These are phyloP conservation scores for Fusarium udum DNA, from an alignment of 2,329 filamentous ascomycete species.

Conservation along the genomic window DNA sequence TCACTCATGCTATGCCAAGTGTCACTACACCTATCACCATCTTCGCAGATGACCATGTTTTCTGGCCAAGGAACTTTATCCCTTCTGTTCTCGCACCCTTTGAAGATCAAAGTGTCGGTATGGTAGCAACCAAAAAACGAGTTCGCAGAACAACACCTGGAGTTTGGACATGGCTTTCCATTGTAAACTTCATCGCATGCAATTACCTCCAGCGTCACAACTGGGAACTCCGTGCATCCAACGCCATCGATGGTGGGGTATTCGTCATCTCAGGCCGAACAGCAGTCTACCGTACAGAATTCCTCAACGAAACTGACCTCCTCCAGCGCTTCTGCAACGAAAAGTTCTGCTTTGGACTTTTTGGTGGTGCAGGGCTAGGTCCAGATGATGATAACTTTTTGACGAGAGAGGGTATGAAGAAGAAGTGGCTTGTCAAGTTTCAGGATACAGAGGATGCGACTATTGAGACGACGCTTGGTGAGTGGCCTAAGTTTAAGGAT, in stretches of 20 bases:
- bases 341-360: conserved; percentile 55
- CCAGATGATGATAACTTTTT: conserved; percentile 70
- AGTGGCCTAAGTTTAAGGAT: conserved; percentile 57
- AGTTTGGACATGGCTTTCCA: conserved; percentile 42
- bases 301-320: conserved; percentile 58
- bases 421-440: conserved; percentile 63
- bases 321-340: conserved; percentile 58
- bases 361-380: conserved; percentile 52
- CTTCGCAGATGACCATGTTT: conserved; percentile 63
- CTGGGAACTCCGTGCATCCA: conserved; percentile 66
- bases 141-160: conserved; percentile 53
- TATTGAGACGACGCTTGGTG: conserved; percentile 64
- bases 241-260: conserved; percentile 66
- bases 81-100: conserved; percentile 54
- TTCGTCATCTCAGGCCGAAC: conserved; percentile 69
- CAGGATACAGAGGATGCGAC: conserved; percentile 60
- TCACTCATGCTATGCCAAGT: conserved; percentile 51
- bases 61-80: conserved; percentile 58
- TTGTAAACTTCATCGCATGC: conserved; percentile 66
- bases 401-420: conserved; percentile 61
- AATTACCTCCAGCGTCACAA: conserved; percentile 70
- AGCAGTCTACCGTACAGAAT: conserved; percentile 58
- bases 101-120: conserved; percentile 57
- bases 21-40: conserved; percentile 55
- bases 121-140: conserved; percentile 66